A percentile compares a stretch with the other conserved stretches of the same genome.
Conservation (phyloP, 2,329 filamentous ascomycete species). For the Lecanicillium sp. region DNA sequence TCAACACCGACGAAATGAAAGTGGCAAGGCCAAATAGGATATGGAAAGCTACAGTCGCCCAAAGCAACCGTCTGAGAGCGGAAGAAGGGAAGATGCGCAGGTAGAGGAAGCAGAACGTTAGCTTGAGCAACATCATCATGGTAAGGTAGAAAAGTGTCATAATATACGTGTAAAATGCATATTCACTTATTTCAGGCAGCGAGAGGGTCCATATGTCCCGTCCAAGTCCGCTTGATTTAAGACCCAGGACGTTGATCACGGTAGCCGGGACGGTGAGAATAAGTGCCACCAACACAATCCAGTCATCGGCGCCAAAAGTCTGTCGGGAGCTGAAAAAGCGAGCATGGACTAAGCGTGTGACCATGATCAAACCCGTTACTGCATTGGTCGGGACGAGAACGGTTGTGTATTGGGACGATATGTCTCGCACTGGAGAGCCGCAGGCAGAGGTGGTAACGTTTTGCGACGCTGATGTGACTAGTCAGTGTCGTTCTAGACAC, state of each 20-base stretch:
- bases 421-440: not conserved
- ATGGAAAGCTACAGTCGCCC: slow-evolving; percentile 1
- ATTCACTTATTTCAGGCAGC: not conserved
- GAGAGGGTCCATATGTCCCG: not conserved
- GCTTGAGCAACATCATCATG: not conserved
- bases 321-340: not conserved
- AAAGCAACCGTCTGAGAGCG: not conserved
- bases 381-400: not conserved
- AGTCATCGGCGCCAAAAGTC: not conserved
- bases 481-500: not conserved
- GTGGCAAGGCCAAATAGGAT: not conserved
- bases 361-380: not conserved
- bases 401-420: not conserved
- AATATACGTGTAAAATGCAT: not conserved
- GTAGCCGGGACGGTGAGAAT: not conserved
- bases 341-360: not conserved
- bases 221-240: not conserved
- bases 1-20: not conserved
- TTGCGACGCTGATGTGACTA: not conserved
- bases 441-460: not conserved
- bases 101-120: slow-evolving; percentile 1
- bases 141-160: not conserved
- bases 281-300: not conserved
- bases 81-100: not conserved
- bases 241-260: not conserved